A percentile compares a stretch with the other conserved stretches of the same genome.
Evolutionary conservation across 2,329 filamentous ascomycete species (phyloP).

Genomic region (Immersiporthe knoxdaviesiana): DNA sequence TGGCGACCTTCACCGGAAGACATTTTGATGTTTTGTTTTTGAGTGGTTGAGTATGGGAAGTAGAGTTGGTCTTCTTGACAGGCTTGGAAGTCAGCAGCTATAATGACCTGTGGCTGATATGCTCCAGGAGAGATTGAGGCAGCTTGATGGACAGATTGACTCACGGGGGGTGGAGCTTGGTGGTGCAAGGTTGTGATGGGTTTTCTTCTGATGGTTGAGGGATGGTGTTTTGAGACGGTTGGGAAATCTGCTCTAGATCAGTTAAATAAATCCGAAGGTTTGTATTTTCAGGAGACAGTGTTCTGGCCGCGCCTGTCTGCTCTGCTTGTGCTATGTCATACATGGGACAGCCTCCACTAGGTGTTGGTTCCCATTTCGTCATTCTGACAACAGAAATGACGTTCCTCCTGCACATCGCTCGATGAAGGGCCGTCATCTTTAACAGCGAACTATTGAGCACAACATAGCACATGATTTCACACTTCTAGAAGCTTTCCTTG

Average conservation of each 20-base stretch:
- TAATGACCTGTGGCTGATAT: neutral
- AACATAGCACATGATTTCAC: neutral
- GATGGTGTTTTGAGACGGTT: neutral
- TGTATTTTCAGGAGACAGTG: neutral
- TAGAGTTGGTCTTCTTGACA: neutral
- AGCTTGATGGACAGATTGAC: neutral
- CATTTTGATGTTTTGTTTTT: conserved; percentile 55
- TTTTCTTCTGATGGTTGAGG: neutral
- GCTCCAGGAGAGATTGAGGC: too few relatives aligned
- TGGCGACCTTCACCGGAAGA: conserved; percentile 68
- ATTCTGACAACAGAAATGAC: conserved; percentile 13
- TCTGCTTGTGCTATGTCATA: conserved; percentile 18
- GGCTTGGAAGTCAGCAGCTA: neutral
- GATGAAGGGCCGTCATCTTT: neutral
- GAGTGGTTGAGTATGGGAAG: conserved; percentile 14
- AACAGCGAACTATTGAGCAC: neutral
- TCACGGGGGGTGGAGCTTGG: neutral
- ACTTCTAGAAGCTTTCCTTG: neutral
- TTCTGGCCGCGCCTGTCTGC: neutral
- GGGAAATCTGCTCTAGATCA: neutral
- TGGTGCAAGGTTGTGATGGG: neutral
- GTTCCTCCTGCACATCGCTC: conserved; percentile 14
- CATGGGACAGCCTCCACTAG: neutral
- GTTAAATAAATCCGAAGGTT: neutral
- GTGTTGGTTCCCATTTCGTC: conserved; percentile 16